phyloP scores from a whole-genome alignment of 2,329 filamentous ascomycete species.

The Apiospora pterosperma region DNA sequence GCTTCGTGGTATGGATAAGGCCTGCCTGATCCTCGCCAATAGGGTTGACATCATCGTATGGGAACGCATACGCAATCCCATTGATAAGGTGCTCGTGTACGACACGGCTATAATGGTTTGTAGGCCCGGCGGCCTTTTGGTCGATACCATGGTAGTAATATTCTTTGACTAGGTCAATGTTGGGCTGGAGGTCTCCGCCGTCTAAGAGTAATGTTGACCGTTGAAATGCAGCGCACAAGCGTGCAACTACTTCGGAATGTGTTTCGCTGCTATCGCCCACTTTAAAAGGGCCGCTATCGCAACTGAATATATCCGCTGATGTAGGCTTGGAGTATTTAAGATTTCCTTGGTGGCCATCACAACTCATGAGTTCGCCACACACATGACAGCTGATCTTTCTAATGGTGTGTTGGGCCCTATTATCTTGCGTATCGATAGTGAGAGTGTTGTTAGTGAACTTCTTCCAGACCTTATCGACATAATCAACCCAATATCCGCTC shows the following conservation, averaged over 20 bases:
- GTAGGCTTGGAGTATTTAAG: neutral
- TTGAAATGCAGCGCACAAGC: slow-evolving; percentile 47
- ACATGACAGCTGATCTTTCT: slow-evolving; percentile 32
- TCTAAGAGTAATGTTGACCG: slow-evolving; percentile 42
- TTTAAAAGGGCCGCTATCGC: slow-evolving; percentile 45
- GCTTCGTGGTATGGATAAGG: neutral
- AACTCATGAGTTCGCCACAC: neutral
- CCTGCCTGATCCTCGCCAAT: slow-evolving; percentile 1
- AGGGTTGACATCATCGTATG: slow-evolving; percentile 67
- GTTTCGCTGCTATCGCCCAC: slow-evolving; percentile 35
- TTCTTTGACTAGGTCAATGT: slow-evolving; percentile 14
- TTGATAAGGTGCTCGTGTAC: slow-evolving; percentile 59
- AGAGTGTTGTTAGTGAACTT: slow-evolving; percentile 43
- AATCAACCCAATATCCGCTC: neutral
- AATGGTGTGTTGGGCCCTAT: slow-evolving; percentile 39
- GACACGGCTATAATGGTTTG: slow-evolving; percentile 56
- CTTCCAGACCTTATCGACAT: slow-evolving; percentile 23
- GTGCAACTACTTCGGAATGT: slow-evolving; percentile 35
- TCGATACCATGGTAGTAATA: slow-evolving; percentile 36
- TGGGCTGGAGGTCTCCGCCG: slow-evolving; percentile 42
- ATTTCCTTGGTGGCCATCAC: neutral
- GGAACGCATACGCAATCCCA: slow-evolving; percentile 60
- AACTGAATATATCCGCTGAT: slow-evolving; percentile 49
- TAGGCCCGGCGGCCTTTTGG: slow-evolving; percentile 22
- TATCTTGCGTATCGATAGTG: slow-evolving; percentile 37